Percentiles rank a stretch among this genome's conserved stretches.
Conservation (phyloP, 768 basidiomycete species). For the Kwoniella pini region DNA sequence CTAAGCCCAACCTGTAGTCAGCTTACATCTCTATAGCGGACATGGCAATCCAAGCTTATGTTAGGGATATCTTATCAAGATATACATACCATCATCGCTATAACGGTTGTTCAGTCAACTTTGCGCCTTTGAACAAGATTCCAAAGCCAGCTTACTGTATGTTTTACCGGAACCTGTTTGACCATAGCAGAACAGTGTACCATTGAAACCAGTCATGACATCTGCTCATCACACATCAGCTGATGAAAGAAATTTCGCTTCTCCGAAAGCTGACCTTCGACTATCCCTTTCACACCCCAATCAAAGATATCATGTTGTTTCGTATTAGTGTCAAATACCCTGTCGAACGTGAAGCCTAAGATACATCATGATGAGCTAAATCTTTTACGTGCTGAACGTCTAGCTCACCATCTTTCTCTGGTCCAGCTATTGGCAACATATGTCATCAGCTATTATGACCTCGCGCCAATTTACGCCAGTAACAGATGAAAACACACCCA, state of each 20-base stretch:
- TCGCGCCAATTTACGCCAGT: too few species aligned
- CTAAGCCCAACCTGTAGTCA: too few species aligned
- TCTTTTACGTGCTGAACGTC: neutral
- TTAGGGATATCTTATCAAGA: neutral
- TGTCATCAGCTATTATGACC: too few species aligned
- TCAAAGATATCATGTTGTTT: constrained; percentile 94
- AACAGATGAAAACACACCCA: constrained; percentile 39
- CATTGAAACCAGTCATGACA: constrained; percentile 98
- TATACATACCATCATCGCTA: constrained; percentile 88
- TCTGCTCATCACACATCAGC: constrained; percentile 59
- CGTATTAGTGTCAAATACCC: constrained; percentile 90
- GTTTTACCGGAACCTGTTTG: constrained; percentile 55
- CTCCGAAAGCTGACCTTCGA: constrained; percentile 65
- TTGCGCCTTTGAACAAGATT: neutral
- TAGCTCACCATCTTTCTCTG: constrained; percentile 75
- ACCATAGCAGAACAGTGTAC: constrained; percentile 71
- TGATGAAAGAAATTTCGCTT: neutral
- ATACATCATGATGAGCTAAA: neutral
- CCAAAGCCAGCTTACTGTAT: constrained; percentile 53
- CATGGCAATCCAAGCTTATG: too few species aligned
- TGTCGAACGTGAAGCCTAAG: constrained; percentile 85
- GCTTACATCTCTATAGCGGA: too few species aligned
- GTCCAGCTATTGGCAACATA: constrained; percentile 59
- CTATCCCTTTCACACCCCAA: constrained; percentile 96
- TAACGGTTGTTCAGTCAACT: constrained; percentile 59